Evolutionary conservation across 2,329 filamentous ascomycete species (phyloP).

Genomic region (Fusarium incarnatum): DNA sequence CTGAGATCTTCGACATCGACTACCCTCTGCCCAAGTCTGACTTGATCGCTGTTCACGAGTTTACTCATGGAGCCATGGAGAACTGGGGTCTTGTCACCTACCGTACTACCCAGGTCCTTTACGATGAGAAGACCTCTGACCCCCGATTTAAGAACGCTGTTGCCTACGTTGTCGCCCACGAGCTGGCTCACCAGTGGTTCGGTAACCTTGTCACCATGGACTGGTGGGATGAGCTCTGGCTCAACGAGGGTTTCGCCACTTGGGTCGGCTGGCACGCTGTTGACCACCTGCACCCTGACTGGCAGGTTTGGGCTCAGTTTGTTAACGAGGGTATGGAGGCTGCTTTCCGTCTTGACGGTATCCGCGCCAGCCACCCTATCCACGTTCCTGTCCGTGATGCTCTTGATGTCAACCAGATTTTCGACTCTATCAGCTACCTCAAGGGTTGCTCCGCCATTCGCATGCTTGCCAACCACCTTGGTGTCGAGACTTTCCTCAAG

Average conservation of each 20-base stretch:
- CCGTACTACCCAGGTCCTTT: slow-evolving; percentile 94
- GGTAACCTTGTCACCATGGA: slow-evolving; percentile 97
- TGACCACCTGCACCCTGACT: slow-evolving; percentile 93
- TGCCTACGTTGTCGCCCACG: slow-evolving; percentile 97
- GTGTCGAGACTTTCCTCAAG: slow-evolving; percentile 86
- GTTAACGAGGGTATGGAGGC: slow-evolving; percentile 94
- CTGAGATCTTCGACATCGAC: slow-evolving; percentile 91
- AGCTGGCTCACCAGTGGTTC: slow-evolving; percentile 97
- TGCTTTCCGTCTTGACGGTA: slow-evolving; percentile 88
- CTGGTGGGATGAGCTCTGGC: slow-evolving; percentile 94
- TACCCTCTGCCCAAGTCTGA: slow-evolving; percentile 95
- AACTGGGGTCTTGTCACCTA: slow-evolving; percentile 98
- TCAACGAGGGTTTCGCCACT: slow-evolving; percentile 96
- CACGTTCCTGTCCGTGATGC: slow-evolving; percentile 95
- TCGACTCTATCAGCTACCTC: slow-evolving; percentile 95
- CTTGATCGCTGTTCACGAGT: slow-evolving; percentile 91
- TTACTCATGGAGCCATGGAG: slow-evolving; percentile 90
- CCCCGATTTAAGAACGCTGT: slow-evolving; percentile 91
- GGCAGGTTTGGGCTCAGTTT: slow-evolving; percentile 98
- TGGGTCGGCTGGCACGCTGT: slow-evolving; percentile 97
- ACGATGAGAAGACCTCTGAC: slow-evolving; percentile 92
- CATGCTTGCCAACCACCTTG: slow-evolving; percentile 93
- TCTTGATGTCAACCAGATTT: slow-evolving; percentile 96
- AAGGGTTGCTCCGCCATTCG: slow-evolving; percentile 97
- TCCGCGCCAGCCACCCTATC: slow-evolving; percentile 94